These are phyloP conservation scores for Petunia secreta DNA, from an alignment of 257 asterid species.

Conservation along the genomic window DNA sequence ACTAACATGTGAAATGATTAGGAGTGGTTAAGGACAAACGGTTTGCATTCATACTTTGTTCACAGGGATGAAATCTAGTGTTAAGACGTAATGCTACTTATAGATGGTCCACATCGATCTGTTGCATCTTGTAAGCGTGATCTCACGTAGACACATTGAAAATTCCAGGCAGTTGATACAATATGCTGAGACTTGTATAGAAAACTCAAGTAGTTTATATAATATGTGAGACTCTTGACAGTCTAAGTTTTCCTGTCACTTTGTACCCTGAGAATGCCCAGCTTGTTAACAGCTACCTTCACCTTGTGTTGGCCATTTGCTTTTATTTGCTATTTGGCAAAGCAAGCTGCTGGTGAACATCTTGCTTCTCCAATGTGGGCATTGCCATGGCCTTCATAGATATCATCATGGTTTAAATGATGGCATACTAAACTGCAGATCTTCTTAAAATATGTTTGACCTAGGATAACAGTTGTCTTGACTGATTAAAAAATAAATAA, in stretches of 20 bases:
- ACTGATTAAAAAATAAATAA: background rate
- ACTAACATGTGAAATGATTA: background rate
- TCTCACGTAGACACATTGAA: background rate
- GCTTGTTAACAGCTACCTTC: background rate
- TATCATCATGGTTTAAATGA: background rate
- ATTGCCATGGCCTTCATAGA: background rate
- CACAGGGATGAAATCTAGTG: background rate
- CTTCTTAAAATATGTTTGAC: constrained; percentile 2
- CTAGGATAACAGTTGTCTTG: background rate
- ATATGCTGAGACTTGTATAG: background rate
- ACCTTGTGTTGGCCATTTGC: background rate
- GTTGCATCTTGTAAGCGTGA: background rate
- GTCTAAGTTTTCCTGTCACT: background rate
- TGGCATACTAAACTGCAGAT: background rate
- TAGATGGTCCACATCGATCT: background rate
- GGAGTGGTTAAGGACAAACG: background rate
- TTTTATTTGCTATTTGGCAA: background rate
- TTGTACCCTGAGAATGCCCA: background rate
- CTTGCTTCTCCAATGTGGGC: background rate
- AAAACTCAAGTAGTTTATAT: background rate
- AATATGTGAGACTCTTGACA: background rate
- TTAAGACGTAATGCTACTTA: background rate
- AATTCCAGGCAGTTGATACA: background rate
- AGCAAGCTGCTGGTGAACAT: constrained; percentile 3
- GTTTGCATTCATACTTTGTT: background rate